These are phyloP conservation scores for Globisporangium acanthophoron DNA, from an alignment of 352 stramenopile species.

Conservation along the genomic window DNA sequence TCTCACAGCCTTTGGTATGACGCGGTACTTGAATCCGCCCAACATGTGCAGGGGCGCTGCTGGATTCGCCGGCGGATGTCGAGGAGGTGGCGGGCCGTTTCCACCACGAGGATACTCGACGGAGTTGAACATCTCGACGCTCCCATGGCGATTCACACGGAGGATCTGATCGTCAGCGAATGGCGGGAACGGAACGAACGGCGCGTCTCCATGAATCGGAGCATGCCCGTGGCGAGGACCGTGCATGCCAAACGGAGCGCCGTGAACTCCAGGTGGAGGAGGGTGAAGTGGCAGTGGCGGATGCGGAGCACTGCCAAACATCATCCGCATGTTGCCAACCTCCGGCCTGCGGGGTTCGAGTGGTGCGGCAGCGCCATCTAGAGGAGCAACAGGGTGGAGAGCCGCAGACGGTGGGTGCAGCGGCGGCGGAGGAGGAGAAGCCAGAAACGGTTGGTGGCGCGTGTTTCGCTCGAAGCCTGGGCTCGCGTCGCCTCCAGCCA, in stretches of 20 bases:
- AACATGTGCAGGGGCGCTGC: constrained; percentile 9
- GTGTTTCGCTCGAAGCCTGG: constrained; percentile 29
- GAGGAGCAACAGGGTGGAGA: too few species aligned
- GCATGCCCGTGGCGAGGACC: background rate
- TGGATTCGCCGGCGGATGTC: background rate
- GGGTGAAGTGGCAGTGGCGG: background rate
- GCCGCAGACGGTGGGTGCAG: background rate
- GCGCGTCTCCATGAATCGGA: background rate
- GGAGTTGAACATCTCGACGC: constrained; percentile 42
- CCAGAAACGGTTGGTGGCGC: constrained; percentile 22
- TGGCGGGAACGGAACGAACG: constrained; percentile 6
- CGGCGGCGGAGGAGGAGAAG: constrained; percentile 1
- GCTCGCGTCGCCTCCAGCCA: constrained; percentile 7
- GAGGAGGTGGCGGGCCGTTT: constrained; percentile 4
- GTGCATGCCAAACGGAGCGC: background rate
- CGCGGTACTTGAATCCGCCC: constrained; percentile 44
- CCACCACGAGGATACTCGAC: constrained; percentile 1
- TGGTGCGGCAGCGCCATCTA: background rate
- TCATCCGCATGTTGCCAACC: background rate
- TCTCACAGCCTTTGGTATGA: constrained; percentile 14
- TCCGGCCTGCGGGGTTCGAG: background rate
- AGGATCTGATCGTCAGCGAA: constrained; percentile 60
- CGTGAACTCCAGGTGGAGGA: background rate
- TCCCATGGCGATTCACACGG: constrained; percentile 64
- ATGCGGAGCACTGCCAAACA: constrained; percentile 1